A percentile compares a stretch with the other conserved stretches of the same genome.
Conservation (phyloP, 2,329 filamentous ascomycete species). For the Phaeosphaeriaceae sp. region DNA sequence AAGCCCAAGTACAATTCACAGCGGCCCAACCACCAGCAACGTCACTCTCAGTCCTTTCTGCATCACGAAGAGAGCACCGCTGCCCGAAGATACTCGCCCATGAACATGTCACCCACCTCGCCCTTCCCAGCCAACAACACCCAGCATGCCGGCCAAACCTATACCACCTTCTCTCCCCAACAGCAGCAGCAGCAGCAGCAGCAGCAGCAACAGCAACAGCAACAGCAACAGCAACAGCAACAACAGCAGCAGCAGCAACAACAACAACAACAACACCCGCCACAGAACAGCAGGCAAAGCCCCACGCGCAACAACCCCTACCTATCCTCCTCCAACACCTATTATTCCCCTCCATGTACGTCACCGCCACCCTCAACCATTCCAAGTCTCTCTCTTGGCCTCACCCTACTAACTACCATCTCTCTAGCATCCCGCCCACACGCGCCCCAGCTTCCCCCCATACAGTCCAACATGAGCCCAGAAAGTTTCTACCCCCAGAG, state of each 20-base stretch:
- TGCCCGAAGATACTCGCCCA: slow-evolving; percentile 92
- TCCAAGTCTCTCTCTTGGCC: slow-evolving; percentile 12
- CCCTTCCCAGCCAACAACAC: slow-evolving; percentile 73
- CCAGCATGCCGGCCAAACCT: slow-evolving; percentile 54
- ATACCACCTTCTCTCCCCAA: slow-evolving; percentile 53
- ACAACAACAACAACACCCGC: too few species aligned
- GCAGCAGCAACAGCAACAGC: slow-evolving; percentile 25
- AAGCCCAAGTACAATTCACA: slow-evolving; percentile 74
- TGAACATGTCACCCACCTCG: slow-evolving; percentile 86
- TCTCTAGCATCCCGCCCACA: slow-evolving; percentile 56
- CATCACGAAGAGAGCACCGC: slow-evolving; percentile 78
- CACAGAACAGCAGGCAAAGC: slow-evolving; percentile 71
- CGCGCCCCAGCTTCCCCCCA: slow-evolving; percentile 74
- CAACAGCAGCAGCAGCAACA: slow-evolving; percentile 31
- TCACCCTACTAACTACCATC: slow-evolving; percentile 28
- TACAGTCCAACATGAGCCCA: slow-evolving; percentile 71
- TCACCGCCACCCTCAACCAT: slow-evolving; percentile 9
- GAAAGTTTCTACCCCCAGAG: slow-evolving; percentile 76
- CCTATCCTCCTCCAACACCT: slow-evolving; percentile 63
- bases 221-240: slow-evolving; percentile 27
- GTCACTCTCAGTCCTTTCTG: slow-evolving; percentile 75
- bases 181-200: slow-evolving; percentile 31
- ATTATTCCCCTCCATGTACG: slow-evolving; percentile 65
- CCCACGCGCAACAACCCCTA: slow-evolving; percentile 72
- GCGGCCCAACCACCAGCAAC: slow-evolving; percentile 77